These are phyloP conservation scores for Podospora pseudopauciseta DNA, from an alignment of 495 filamentous ascomycete genomes.

Conservation along the genomic window DNA sequence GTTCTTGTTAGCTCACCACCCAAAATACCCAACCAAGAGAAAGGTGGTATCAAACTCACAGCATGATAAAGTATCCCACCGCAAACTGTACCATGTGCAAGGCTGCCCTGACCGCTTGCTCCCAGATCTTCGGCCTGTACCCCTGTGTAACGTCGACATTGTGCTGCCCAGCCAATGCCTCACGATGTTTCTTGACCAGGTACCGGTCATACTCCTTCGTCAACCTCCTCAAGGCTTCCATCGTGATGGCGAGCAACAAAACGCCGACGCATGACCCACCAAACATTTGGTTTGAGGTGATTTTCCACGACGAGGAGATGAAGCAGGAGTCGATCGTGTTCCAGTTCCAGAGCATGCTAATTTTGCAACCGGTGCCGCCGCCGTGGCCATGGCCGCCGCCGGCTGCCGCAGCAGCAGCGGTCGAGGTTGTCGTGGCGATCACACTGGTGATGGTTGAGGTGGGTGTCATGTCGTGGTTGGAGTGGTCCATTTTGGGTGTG, in stretches of 20 bases:
- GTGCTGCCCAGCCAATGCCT: neutral
- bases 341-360: conserved; percentile 71
- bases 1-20: neutral
- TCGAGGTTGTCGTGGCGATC: neutral
- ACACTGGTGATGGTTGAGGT: neutral
- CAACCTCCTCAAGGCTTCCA: conserved; percentile 58
- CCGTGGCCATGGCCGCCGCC: neutral
- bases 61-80: conserved; percentile 64
- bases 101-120: conserved; percentile 57
- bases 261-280: conserved; percentile 65
- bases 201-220: conserved; percentile 56
- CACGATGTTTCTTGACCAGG: conserved; percentile 33
- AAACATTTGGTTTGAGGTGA: conserved; percentile 59
- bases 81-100: conserved; percentile 63
- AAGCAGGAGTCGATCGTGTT: conserved; percentile 66
- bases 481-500: neutral
- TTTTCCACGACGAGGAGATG: conserved; percentile 58
- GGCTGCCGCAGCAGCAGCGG: neutral
- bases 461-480: neutral
- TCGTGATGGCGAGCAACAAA: conserved; percentile 54
- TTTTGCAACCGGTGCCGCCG: neutral
- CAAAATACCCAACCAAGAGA: too few species aligned
- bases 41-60: conserved; percentile 25
- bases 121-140: conserved; percentile 46
- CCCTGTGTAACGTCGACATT: neutral